Conservation (phyloP, 2,329 filamentous ascomycete genomes). For the Cordyceps cateniannulata region DNA sequence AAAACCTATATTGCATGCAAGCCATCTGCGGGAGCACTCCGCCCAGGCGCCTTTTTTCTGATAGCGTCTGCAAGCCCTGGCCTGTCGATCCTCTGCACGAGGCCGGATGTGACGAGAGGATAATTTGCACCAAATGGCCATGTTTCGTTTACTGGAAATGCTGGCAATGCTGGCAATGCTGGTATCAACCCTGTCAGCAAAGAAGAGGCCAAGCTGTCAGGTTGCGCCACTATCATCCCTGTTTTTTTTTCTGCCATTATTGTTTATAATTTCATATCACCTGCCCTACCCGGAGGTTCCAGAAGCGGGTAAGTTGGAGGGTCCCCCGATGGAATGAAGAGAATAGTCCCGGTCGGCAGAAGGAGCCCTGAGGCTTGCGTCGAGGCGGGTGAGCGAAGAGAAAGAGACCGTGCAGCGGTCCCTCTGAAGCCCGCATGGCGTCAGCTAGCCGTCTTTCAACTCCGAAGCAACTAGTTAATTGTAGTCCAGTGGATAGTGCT, state of each 20-base stretch:
- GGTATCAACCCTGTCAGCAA: neutral
- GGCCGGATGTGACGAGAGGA: neutral
- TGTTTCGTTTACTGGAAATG: neutral
- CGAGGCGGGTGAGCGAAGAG: neutral
- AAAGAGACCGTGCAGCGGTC: too few species aligned
- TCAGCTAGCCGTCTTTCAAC: neutral
- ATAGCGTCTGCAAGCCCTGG: neutral
- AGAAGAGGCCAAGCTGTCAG: neutral
- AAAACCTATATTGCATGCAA: constrained; percentile 7
- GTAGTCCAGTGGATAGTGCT: neutral
- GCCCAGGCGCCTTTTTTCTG: neutral
- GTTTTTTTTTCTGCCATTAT: too few species aligned
- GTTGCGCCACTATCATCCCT: neutral
- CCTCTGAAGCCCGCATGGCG: too few species aligned
- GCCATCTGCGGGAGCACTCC: neutral
- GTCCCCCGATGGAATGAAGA: neutral
- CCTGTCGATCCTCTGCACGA: neutral
- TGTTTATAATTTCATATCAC: neutral
- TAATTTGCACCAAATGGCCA: neutral
- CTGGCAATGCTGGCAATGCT: too few species aligned
- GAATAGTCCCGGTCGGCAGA: neutral
- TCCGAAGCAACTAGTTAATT: too few species aligned
- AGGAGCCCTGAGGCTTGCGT: constrained; percentile 4
- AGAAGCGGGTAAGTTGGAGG: neutral
- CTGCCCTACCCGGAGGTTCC: neutral